A percentile compares a stretch with the other conserved stretches of the same genome.
These are phyloP conservation scores for Golubevia pallescens DNA, from an alignment of 1,284 basidiomycete genomes.

Conservation along the genomic window DNA sequence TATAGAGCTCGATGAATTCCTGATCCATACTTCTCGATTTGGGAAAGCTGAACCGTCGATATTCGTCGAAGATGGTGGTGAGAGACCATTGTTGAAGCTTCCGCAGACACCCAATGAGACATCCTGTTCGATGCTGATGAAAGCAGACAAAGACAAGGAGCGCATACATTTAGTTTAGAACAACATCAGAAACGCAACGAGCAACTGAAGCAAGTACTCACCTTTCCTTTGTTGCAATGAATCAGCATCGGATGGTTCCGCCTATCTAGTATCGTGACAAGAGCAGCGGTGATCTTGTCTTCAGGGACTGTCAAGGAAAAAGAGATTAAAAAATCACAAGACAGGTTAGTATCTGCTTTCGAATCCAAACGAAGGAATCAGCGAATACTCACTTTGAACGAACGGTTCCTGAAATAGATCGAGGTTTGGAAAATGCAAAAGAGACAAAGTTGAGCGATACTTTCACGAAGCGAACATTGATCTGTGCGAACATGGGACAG, in stretches of 20 bases:
- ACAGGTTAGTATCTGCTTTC: background rate
- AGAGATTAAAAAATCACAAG: background rate
- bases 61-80: slow-evolving; percentile 70
- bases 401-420: slow-evolving; percentile 65
- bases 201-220: slow-evolving; percentile 23
- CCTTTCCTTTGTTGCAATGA: slow-evolving; percentile 72
- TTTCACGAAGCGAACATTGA: slow-evolving; percentile 6
- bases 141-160: no score
- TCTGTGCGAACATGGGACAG: no score
- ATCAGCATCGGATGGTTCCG: slow-evolving; percentile 70
- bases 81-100: slow-evolving; percentile 69
- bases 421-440: background rate
- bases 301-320: slow-evolving; percentile 65
- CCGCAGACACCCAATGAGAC: slow-evolving; percentile 69
- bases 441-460: background rate
- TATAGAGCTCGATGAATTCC: slow-evolving; percentile 69
- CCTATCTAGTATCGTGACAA: slow-evolving; percentile 68
- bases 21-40: slow-evolving; percentile 69
- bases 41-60: slow-evolving; percentile 68
- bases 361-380: background rate
- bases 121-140: slow-evolving; percentile 68
- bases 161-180: no score
- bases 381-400: slow-evolving; percentile 62
- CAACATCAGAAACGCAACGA: no score
- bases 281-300: slow-evolving; percentile 69